These are phyloP conservation scores for Mycena galericulata DNA, from an alignment of 768 basidiomycete species.

Conservation along the genomic window DNA sequence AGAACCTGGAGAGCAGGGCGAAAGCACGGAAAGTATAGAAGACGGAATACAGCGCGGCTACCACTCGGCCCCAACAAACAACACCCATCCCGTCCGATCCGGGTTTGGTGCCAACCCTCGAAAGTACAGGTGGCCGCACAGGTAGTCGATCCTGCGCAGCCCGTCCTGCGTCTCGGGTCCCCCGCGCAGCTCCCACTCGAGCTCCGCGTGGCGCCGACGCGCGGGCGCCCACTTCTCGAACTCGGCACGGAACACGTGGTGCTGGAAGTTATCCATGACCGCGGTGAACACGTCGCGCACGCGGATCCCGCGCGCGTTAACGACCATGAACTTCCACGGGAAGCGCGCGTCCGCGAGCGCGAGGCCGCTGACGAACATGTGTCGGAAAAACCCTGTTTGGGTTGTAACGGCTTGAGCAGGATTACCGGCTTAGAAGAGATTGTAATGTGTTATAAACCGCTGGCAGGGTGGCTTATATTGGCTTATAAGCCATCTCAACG, in stretches of 20 bases:
- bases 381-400: no score
- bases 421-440: no score
- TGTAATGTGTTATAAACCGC: no score
- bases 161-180: slow-evolving; percentile 38
- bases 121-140: slow-evolving; percentile 49
- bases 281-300: slow-evolving; percentile 63
- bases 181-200: slow-evolving; percentile 18
- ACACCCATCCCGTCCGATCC: slow-evolving; percentile 32
- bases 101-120: slow-evolving; percentile 45
- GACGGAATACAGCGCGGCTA: neutral
- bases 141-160: slow-evolving; percentile 49
- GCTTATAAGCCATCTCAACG: neutral
- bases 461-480: no score
- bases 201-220: slow-evolving; percentile 9
- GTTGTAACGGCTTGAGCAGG: no score
- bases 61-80: slow-evolving; percentile 27
- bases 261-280: slow-evolving; percentile 57
- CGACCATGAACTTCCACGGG: slow-evolving; percentile 68
- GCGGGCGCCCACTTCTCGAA: slow-evolving; percentile 13
- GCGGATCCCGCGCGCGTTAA: slow-evolving; percentile 59
- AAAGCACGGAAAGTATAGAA: no score
- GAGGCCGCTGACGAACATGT: slow-evolving; percentile 65
- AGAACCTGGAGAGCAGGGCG: no score
- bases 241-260: slow-evolving; percentile 17
- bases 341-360: slow-evolving; percentile 62